Conservation (phyloP, 768 basidiomycete genomes). For the Mrakia gelida region DNA sequence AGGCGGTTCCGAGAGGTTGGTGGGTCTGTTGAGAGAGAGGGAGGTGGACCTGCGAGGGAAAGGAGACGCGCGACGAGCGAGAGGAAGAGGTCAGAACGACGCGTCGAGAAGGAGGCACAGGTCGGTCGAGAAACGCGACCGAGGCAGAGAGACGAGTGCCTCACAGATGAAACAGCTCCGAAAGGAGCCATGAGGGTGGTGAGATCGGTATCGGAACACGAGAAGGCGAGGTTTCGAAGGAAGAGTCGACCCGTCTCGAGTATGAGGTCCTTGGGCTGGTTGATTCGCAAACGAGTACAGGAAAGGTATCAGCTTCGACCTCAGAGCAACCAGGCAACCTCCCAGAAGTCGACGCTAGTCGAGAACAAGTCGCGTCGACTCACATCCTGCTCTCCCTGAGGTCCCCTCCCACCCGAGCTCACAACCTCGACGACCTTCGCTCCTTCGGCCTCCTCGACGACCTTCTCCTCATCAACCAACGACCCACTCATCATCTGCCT, state of each 20-base stretch:
- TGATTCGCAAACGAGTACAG: neutral
- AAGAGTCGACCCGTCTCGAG: conserved; percentile 75
- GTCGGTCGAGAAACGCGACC: neutral
- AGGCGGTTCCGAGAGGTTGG: conserved; percentile 60
- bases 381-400: conserved; percentile 22
- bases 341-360: no score
- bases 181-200: conserved; percentile 59
- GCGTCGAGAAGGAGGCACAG: conserved; percentile 5
- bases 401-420: conserved; percentile 36
- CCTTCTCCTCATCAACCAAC: conserved; percentile 37
- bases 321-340: neutral
- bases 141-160: neutral
- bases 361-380: neutral
- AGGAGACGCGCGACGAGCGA: neutral
- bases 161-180: conserved; percentile 58
- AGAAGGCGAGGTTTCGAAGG: conserved; percentile 89
- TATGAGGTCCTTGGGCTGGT: conserved; percentile 51
- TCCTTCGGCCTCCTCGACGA: conserved; percentile 45
- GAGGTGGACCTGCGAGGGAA: conserved; percentile 51
- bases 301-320: neutral
- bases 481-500: conserved; percentile 54
- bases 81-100: neutral
- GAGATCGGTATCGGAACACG: conserved; percentile 70
- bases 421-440: conserved; percentile 58
- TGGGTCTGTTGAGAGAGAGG: conserved; percentile 53